These are phyloP conservation scores for Pleurotus citrinopileatus DNA, from an alignment of 768 basidiomycete species.

Conservation along the genomic window DNA sequence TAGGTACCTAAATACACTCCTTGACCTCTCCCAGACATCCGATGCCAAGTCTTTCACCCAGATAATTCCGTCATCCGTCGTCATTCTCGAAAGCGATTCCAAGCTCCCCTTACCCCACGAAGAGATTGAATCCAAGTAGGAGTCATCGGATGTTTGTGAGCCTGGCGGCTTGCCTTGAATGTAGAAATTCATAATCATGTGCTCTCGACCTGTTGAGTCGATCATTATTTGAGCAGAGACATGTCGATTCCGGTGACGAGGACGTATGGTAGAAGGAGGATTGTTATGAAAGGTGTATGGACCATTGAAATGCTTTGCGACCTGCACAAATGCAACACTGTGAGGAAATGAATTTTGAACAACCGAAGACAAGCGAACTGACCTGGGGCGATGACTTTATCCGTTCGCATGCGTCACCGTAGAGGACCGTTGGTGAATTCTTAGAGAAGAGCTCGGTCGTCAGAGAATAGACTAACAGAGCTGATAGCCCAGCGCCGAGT, in stretches of 20 bases:
- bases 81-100: conserved; percentile 44
- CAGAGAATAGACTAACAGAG: conserved; percentile 73
- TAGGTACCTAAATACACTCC: conserved; percentile 66
- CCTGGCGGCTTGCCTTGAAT: conserved; percentile 59
- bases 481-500: conserved; percentile 78
- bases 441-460: conserved; percentile 85
- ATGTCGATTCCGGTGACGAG: conserved; percentile 80
- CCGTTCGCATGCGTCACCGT: conserved; percentile 56
- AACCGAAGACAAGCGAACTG: conserved; percentile 8
- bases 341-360: background rate
- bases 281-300: conserved; percentile 80
- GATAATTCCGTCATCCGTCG: conserved; percentile 50
- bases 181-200: conserved; percentile 84
- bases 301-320: conserved; percentile 64
- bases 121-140: conserved; percentile 40
- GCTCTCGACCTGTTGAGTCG: conserved; percentile 73
- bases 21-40: conserved; percentile 45
- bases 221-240: conserved; percentile 75
- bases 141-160: conserved; percentile 32
- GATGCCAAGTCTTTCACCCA: conserved; percentile 42
- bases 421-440: conserved; percentile 83
- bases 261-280: conserved; percentile 70
- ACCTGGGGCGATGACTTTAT: conserved; percentile 47
- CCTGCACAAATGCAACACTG: conserved; percentile 43
- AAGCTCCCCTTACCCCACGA: conserved; percentile 41